Conservation (phyloP, 2,329 filamentous ascomycete species). For the Fusarium pseudocircinatum region DNA sequence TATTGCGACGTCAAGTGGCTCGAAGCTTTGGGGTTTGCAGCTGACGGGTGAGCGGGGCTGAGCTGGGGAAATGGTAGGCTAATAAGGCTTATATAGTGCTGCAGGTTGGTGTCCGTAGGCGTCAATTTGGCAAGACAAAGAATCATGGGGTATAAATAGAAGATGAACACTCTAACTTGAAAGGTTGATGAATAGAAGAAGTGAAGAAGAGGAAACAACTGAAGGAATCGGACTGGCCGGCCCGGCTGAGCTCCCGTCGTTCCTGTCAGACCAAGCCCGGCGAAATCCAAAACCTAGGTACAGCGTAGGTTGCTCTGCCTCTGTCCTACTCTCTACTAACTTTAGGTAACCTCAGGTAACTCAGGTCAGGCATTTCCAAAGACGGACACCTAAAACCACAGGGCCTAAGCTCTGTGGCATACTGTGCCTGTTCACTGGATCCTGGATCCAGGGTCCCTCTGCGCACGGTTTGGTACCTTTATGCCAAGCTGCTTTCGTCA, state of each 20-base stretch:
- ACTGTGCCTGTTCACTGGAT: conserved; percentile 6
- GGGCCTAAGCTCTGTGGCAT: conserved; percentile 10
- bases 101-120: neutral
- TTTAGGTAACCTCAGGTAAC: neutral
- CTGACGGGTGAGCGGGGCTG: conserved; percentile 33
- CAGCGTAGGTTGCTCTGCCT: neutral
- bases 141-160: conserved; percentile 1
- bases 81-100: conserved; percentile 7
- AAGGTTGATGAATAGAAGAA: conserved; percentile 15
- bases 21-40: conserved; percentile 21
- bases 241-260: conserved; percentile 1
- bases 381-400: conserved; percentile 21
- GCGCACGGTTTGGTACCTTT: conserved; percentile 15
- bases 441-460: conserved; percentile 30
- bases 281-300: conserved; percentile 22
- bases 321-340: neutral
- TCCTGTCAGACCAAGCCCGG: conserved; percentile 15
- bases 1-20: conserved; percentile 40
- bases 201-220: neutral
- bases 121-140: neutral
- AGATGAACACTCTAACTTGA: neutral
- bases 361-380: conserved; percentile 15
- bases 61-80: conserved; percentile 12
- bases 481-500: conserved; percentile 35
- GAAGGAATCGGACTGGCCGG: conserved; percentile 26